phyloP scores from a whole-genome alignment of 352 stramenopile genomes.

The Labyrinthula sp. region DNA sequence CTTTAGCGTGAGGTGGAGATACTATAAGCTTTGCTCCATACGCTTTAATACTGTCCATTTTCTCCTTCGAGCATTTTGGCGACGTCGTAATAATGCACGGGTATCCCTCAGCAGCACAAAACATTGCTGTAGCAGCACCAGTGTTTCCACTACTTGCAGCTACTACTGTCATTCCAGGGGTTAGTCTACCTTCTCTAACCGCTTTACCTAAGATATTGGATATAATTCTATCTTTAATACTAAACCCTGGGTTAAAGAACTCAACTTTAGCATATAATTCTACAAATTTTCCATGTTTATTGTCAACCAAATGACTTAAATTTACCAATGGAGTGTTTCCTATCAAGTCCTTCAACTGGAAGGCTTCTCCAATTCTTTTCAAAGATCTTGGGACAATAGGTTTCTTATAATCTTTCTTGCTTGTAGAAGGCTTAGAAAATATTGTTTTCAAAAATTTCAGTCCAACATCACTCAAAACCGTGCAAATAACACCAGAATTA shows the following conservation, averaged over 20 bases:
- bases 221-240: constrained; percentile 28
- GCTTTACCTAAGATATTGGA: constrained; percentile 25
- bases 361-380: too few relatives aligned
- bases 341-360: too few relatives aligned
- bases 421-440: too few relatives aligned
- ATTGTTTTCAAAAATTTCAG: too few relatives aligned
- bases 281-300: constrained; percentile 13
- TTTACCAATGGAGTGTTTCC: constrained; percentile 27
- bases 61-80: constrained; percentile 34
- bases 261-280: constrained; percentile 25
- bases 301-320: constrained; percentile 20
- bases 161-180: constrained; percentile 44
- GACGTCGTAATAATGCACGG: constrained; percentile 37
- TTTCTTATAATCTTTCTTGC: too few relatives aligned
- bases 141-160: constrained; percentile 79
- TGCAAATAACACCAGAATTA: too few relatives aligned
- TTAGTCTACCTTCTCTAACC: constrained; percentile 7
- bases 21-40: constrained; percentile 28
- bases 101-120: constrained; percentile 61
- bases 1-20: constrained; percentile 20
- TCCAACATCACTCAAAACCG: too few relatives aligned
- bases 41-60: constrained; percentile 41
- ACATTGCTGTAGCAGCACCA: constrained; percentile 70
- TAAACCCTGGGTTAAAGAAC: constrained; percentile 26
- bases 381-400: too few relatives aligned